A percentile compares a stretch with the other conserved stretches of the same genome.
Evolutionary conservation across 2,329 filamentous ascomycete species (phyloP).

Genomic region (Diplodia mutila): DNA sequence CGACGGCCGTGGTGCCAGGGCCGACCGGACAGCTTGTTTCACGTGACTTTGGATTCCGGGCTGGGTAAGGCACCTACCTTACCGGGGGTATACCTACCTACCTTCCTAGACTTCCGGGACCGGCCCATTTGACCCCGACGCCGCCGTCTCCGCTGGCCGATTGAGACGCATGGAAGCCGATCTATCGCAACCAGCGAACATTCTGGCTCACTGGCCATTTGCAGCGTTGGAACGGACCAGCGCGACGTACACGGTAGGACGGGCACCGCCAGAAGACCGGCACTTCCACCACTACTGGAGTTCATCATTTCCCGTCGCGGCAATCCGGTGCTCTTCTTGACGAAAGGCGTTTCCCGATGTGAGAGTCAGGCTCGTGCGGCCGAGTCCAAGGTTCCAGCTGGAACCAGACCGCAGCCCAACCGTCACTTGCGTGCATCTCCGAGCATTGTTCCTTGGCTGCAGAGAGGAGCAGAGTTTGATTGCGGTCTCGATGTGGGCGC

Average conservation of each 20-base stretch:
- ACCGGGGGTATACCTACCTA: too few relatives aligned
- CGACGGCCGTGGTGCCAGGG: neutral
- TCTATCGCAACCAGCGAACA: neutral
- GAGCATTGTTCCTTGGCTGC: constrained; percentile 1
- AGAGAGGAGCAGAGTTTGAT: constrained; percentile 14
- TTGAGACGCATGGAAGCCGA: neutral
- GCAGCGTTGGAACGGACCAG: neutral
- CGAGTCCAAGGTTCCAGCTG: constrained; percentile 15
- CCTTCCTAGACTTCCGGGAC: neutral
- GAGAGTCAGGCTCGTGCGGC: neutral
- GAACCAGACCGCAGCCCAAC: constrained; percentile 15
- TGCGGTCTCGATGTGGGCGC: constrained; percentile 4
- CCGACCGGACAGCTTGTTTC: neutral
- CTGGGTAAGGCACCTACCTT: too few relatives aligned
- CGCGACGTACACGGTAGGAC: neutral
- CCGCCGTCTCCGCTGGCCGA: neutral
- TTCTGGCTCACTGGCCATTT: neutral
- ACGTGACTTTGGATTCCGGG: neutral
- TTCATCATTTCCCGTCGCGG: neutral
- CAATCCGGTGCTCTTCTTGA: neutral
- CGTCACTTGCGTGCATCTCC: neutral
- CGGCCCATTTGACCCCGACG: neutral
- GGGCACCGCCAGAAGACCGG: neutral
- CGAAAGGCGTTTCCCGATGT: neutral
- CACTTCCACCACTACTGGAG: neutral